Conservation (phyloP, 768 basidiomycete genomes). For the Leccinum imitatum region DNA sequence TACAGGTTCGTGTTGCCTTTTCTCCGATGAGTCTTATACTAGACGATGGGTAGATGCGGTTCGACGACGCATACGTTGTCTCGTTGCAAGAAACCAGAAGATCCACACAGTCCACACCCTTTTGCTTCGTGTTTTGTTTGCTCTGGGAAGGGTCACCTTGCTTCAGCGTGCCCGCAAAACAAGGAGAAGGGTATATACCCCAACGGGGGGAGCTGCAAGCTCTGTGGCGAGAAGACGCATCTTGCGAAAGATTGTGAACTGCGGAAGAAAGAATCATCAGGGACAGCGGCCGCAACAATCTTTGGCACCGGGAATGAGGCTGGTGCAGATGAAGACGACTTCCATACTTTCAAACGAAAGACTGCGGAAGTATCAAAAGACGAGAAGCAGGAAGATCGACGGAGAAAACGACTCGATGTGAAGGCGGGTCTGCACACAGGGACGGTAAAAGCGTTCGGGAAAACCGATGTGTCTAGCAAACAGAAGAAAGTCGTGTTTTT, state of each 20-base stretch:
- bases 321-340: conserved; percentile 95
- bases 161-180: conserved; percentile 80
- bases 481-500: conserved; percentile 52
- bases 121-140: conserved; percentile 95
- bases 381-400: conserved; percentile 49
- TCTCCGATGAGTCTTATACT: background rate
- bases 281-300: conserved; percentile 20
- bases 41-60: conserved; percentile 60
- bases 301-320: conserved; percentile 44
- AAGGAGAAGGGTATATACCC: conserved; percentile 81
- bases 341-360: conserved; percentile 74
- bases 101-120: conserved; percentile 69
- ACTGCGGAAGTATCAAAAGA: conserved; percentile 59
- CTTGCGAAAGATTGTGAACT: conserved; percentile 81
- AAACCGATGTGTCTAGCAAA: conserved; percentile 20
- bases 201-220: conserved; percentile 86
- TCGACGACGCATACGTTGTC: conserved; percentile 76
- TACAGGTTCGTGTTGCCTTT: conserved; percentile 54
- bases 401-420: conserved; percentile 42
- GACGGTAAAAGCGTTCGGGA: background rate
- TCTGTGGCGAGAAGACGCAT: conserved; percentile 84
- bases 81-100: conserved; percentile 65
- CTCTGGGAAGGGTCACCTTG: conserved; percentile 78
- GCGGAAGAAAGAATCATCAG: conserved; percentile 51
- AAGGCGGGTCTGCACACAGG: conserved; percentile 46